phyloP scores from a whole-genome alignment of 495 filamentous ascomycete genomes.

The Daldinia bambusicola region DNA sequence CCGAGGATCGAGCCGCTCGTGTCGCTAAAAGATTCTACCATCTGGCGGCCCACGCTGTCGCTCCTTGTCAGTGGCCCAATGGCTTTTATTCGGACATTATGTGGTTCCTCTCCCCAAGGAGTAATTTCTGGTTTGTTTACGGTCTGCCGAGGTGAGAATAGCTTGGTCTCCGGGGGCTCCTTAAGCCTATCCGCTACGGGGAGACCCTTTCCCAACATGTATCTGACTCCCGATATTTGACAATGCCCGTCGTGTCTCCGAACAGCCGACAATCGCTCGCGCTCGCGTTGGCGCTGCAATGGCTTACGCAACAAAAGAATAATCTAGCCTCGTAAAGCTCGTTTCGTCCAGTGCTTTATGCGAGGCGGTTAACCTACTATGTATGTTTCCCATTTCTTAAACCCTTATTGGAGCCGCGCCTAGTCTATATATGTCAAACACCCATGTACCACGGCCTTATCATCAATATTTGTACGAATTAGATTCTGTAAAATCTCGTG shows the following conservation, averaged over 20 bases:
- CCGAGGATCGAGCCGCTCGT: constrained; percentile 47
- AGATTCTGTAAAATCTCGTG: constrained; percentile 29
- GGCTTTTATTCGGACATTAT: constrained; percentile 51
- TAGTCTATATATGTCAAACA: neutral
- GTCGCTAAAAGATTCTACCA: constrained; percentile 45
- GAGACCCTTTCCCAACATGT: constrained; percentile 30
- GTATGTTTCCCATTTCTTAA: constrained; percentile 16
- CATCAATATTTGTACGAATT: constrained; percentile 25
- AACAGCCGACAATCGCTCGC: constrained; percentile 35
- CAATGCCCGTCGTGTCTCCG: constrained; percentile 36
- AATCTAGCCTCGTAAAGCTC: constrained; percentile 21
- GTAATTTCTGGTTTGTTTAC: constrained; percentile 45
- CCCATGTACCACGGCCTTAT: constrained; percentile 10
- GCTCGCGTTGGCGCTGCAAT: constrained; percentile 4
- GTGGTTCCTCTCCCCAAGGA: constrained; percentile 35
- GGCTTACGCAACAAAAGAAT: constrained; percentile 3
- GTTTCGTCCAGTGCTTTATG: constrained; percentile 20
- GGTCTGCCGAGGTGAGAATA: constrained; percentile 29
- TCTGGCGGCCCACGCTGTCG: constrained; percentile 36
- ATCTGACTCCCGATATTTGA: constrained; percentile 30
- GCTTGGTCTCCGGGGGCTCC: constrained; percentile 4
- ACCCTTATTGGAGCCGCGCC: constrained; percentile 18
- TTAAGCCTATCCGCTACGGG: constrained; percentile 14
- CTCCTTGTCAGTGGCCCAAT: constrained; percentile 44
- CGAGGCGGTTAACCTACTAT: constrained; percentile 26